phyloP scores from a whole-genome alignment of 2,329 filamentous ascomycete species.

The Chlorencoelia australis region DNA sequence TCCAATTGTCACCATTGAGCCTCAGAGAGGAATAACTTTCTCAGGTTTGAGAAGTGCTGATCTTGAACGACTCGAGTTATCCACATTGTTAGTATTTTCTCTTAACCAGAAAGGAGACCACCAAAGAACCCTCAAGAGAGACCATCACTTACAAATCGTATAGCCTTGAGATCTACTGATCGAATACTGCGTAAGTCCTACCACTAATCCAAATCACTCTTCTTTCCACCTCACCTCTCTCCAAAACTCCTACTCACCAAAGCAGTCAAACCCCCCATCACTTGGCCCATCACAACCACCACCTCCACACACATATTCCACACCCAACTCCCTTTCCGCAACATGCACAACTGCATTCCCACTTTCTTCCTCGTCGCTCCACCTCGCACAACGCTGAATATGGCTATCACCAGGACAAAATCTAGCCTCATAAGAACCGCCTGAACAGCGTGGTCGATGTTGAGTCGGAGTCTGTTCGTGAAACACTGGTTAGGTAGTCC shows the following conservation, averaged over 20 bases:
- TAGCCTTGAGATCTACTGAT: background rate
- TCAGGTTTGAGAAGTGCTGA: background rate
- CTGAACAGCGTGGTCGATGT: background rate
- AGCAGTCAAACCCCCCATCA: background rate
- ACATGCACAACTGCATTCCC: background rate
- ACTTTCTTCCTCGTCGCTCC: background rate
- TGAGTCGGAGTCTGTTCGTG: background rate
- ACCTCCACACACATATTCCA: background rate
- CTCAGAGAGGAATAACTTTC: background rate
- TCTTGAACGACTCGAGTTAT: background rate
- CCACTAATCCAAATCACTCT: background rate
- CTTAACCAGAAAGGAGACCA: too few species aligned
- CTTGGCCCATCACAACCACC: background rate
- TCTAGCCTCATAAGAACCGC: background rate
- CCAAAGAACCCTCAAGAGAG: too few species aligned
- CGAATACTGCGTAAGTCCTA: background rate
- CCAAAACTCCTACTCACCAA: background rate
- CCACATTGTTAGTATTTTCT: too few species aligned
- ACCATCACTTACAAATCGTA: background rate
- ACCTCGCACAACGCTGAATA: background rate
- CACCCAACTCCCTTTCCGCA: background rate
- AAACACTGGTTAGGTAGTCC: background rate
- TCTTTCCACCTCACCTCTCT: background rate
- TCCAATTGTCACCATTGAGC: background rate
- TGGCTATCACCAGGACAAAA: background rate